phyloP scores from a whole-genome alignment of 2,329 filamentous ascomycete species.

The Fusarium chuoi region DNA sequence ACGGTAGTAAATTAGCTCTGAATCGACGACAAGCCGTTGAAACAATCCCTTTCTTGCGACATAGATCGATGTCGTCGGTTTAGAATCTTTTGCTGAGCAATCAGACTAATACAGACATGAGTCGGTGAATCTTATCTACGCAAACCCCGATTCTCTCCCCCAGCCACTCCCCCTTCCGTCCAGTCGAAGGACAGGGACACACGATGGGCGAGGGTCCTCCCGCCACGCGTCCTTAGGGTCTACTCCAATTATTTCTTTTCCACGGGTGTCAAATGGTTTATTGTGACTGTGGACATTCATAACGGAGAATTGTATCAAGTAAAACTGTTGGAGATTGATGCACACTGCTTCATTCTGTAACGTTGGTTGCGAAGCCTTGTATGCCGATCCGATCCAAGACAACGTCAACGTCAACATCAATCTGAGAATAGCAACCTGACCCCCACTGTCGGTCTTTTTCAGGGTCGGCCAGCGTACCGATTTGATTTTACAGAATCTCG shows the following conservation, averaged over 20 bases:
- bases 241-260: constrained; percentile 20
- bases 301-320: constrained; percentile 8
- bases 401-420: not conserved
- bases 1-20: not conserved
- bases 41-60: not conserved
- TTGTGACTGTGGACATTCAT: constrained; percentile 5
- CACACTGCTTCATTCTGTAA: constrained; percentile 24
- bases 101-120: constrained; percentile 1
- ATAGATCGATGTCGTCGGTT: not conserved
- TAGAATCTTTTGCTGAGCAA: not conserved
- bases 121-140: constrained; percentile 13
- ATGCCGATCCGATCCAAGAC: constrained; percentile 6
- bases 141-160: constrained; percentile 4
- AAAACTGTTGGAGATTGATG: constrained; percentile 17
- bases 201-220: constrained; percentile 26
- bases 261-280: constrained; percentile 16
- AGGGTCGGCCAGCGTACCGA: not conserved
- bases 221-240: constrained; percentile 41
- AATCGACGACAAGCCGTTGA: not conserved
- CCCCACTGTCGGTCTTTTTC: constrained; percentile 21
- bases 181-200: constrained; percentile 8
- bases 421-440: constrained; percentile 11
- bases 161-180: constrained; percentile 25
- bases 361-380: constrained; percentile 17
- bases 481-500: not conserved